These are phyloP conservation scores for Talaromyces borbonicus DNA, from an alignment of 495 filamentous ascomycete genomes.

Conservation along the genomic window DNA sequence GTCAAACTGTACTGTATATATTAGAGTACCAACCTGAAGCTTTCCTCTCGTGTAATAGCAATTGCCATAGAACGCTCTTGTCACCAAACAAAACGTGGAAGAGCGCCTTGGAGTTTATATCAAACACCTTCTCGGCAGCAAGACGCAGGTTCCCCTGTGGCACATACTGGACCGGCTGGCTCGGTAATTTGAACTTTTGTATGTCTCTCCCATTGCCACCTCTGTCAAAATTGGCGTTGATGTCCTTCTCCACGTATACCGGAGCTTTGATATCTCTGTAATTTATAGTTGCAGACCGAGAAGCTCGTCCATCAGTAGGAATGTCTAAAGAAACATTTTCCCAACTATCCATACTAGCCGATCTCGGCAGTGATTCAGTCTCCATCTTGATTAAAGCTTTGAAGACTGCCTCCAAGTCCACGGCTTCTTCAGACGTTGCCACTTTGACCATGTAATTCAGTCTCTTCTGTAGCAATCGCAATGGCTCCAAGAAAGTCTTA, in stretches of 20 bases:
- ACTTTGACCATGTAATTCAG: conserved; percentile 77
- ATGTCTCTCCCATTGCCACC: conserved; percentile 39
- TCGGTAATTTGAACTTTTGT: conserved; percentile 75
- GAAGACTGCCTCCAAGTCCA: conserved; percentile 53
- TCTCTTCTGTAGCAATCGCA: conserved; percentile 69
- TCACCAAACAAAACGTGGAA: conserved; percentile 97
- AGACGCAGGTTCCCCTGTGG: conserved; percentile 68
- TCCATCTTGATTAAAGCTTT: conserved; percentile 60
- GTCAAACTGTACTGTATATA: neutral
- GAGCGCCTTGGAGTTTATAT: conserved; percentile 82
- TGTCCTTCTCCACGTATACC: conserved; percentile 52
- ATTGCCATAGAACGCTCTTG: conserved; percentile 86
- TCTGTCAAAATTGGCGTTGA: conserved; percentile 40
- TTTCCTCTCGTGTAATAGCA: conserved; percentile 75
- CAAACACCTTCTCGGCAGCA: conserved; percentile 64
- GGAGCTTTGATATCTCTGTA: conserved; percentile 47
- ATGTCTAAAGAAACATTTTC: conserved; percentile 68
- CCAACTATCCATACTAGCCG: conserved; percentile 82
- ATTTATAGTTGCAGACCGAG: conserved; percentile 11
- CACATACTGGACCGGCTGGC: conserved; percentile 70
- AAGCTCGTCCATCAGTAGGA: conserved; percentile 40
- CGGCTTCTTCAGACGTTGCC: conserved; percentile 52
- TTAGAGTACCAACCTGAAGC: conserved; percentile 47
- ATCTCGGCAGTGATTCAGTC: conserved; percentile 47
- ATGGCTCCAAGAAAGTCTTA: conserved; percentile 85